A percentile compares a stretch with the other conserved stretches of the same genome.
Evolutionary conservation across 371 early-diverging fungal species (phyloP).

Genomic region (Massospora cicadina): DNA sequence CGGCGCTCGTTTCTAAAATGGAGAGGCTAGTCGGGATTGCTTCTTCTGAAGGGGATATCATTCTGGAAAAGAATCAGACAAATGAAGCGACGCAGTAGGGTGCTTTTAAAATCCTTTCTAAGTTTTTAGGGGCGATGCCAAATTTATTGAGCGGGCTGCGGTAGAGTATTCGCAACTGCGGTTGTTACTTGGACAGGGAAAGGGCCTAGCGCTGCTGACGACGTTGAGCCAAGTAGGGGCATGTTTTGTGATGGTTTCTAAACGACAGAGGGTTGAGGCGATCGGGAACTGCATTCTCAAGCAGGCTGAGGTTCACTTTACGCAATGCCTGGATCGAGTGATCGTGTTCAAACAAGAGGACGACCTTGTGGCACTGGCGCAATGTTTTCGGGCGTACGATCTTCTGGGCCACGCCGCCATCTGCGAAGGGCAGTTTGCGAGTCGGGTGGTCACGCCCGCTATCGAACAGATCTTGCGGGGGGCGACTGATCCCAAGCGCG

Average conservation of each 20-base stretch:
- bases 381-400: background rate
- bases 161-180: background rate
- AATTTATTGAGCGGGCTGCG: background rate
- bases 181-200: background rate
- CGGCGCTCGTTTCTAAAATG: background rate
- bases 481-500: background rate
- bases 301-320: background rate
- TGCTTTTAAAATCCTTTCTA: background rate
- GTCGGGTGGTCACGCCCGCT: background rate
- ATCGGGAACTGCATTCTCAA: background rate
- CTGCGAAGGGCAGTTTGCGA: background rate
- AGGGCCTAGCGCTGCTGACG: background rate
- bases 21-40: background rate
- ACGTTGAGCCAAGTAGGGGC: background rate
- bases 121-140: background rate
- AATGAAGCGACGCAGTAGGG: background rate
- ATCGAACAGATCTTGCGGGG: background rate
- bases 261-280: background rate
- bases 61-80: background rate
- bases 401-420: background rate
- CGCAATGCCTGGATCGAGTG: background rate
- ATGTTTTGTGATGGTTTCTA: background rate
- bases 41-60: background rate
- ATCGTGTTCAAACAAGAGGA: background rate
- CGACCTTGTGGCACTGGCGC: background rate